These are phyloP conservation scores for Eucalyptus curtisii DNA, from an alignment of 345 rosid species.

Conservation along the genomic window DNA sequence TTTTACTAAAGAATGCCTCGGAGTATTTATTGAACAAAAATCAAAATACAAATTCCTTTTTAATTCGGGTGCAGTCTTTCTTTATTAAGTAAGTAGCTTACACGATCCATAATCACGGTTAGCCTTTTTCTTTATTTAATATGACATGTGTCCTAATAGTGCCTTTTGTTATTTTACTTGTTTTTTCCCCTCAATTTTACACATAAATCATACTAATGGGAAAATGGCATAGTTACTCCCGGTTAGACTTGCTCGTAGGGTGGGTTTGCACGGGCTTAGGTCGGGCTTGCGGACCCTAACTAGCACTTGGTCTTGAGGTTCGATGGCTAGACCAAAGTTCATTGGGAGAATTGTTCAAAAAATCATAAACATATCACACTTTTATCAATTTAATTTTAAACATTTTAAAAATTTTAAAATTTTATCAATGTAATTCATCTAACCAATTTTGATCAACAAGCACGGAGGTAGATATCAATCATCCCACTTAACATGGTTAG, in stretches of 20 bases:
- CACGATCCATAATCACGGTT: not conserved
- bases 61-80: not conserved
- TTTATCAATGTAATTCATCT: too few relatives aligned
- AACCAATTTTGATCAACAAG: too few relatives aligned
- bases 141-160: not conserved
- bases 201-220: not conserved
- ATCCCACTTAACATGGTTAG: fast-evolving
- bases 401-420: too few relatives aligned
- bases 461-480: too few relatives aligned
- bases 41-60: not conserved
- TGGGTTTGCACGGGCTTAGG: not conserved
- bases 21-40: not conserved
- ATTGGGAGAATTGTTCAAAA: not conserved
- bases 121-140: not conserved
- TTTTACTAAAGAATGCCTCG: not conserved
- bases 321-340: not conserved
- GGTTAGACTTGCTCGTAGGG: not conserved
- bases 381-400: too few relatives aligned
- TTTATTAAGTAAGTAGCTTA: not conserved
- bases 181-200: not conserved
- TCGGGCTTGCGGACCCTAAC: not conserved
- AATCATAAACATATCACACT: not conserved
- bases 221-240: not conserved
- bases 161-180: not conserved
- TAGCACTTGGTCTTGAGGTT: not conserved